These are phyloP conservation scores for Hymenoscyphus linearis DNA, from an alignment of 2,329 filamentous ascomycete species.

Conservation along the genomic window DNA sequence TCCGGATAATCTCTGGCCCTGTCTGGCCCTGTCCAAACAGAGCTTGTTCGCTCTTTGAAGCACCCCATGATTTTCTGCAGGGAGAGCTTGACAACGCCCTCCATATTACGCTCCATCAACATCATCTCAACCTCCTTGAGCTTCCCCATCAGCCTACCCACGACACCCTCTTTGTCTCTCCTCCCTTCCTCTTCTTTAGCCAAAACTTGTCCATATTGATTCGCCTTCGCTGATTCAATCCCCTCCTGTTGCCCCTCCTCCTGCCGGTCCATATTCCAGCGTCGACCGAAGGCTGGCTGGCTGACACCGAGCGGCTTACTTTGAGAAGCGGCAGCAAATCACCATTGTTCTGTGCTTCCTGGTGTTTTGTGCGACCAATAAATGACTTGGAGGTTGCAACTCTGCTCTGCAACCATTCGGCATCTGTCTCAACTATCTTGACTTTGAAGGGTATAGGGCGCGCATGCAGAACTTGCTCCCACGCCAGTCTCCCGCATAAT, in stretches of 20 bases:
- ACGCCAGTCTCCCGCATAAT: conserved; percentile 12
- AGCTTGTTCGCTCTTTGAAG: no score
- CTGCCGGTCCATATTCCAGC: not conserved
- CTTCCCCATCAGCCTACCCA: not conserved
- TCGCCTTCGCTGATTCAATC: not conserved
- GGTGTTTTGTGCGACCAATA: not conserved
- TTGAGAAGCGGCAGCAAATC: not conserved
- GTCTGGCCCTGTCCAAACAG: not conserved
- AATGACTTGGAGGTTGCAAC: not conserved
- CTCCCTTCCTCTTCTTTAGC: not conserved
- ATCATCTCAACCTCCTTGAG: not conserved
- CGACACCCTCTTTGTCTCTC: not conserved
- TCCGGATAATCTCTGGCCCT: not conserved
- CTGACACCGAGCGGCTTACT: not conserved
- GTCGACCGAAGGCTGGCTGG: not conserved
- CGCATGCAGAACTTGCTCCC: conserved; percentile 1
- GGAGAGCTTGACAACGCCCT: not conserved
- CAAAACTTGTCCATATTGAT: not conserved
- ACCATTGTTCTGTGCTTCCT: not conserved
- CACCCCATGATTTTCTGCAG: not conserved
- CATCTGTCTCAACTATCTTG: not conserved
- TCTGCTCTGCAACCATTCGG: not conserved
- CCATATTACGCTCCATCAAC: not conserved
- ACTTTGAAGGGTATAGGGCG: not conserved
- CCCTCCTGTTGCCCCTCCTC: not conserved